Evolutionary conservation across 371 early-diverging fungal species (phyloP).

Genomic region (Apophysomyces ossiformis): DNA sequence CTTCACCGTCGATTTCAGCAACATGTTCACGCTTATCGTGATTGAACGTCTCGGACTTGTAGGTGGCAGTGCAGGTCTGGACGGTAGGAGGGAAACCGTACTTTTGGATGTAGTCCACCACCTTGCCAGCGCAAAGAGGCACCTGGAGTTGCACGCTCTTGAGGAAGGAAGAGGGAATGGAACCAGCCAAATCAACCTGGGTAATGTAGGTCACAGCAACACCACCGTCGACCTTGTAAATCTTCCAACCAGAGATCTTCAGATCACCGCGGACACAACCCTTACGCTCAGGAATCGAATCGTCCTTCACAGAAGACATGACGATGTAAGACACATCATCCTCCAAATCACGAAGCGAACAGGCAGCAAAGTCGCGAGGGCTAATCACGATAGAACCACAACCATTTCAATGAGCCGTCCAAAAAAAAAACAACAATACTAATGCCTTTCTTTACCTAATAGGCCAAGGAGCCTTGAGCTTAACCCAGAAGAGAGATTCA

Average conservation of each 20-base stretch:
- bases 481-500: constrained; percentile 49
- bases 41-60: constrained; percentile 39
- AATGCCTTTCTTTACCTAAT: constrained; percentile 31
- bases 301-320: constrained; percentile 48
- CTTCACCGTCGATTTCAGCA: constrained; percentile 27
- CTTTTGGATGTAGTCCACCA: constrained; percentile 39
- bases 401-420: not conserved
- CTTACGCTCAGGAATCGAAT: constrained; percentile 27
- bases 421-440: not conserved
- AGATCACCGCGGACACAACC: constrained; percentile 46
- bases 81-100: constrained; percentile 42
- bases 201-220: constrained; percentile 47
- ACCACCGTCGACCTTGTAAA: constrained; percentile 34
- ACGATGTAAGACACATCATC: constrained; percentile 27
- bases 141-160: constrained; percentile 46
- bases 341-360: constrained; percentile 22
- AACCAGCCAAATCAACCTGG: constrained; percentile 50
- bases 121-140: constrained; percentile 50
- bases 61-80: constrained; percentile 16
- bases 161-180: constrained; percentile 44
- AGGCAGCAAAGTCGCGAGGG: constrained; percentile 25
- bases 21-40: constrained; percentile 30
- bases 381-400: constrained; percentile 11
- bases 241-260: constrained; percentile 52
- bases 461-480: constrained; percentile 54